These are phyloP conservation scores for Podila epigama DNA, from an alignment of 192 early-diverging fungal species.

Conservation along the genomic window DNA sequence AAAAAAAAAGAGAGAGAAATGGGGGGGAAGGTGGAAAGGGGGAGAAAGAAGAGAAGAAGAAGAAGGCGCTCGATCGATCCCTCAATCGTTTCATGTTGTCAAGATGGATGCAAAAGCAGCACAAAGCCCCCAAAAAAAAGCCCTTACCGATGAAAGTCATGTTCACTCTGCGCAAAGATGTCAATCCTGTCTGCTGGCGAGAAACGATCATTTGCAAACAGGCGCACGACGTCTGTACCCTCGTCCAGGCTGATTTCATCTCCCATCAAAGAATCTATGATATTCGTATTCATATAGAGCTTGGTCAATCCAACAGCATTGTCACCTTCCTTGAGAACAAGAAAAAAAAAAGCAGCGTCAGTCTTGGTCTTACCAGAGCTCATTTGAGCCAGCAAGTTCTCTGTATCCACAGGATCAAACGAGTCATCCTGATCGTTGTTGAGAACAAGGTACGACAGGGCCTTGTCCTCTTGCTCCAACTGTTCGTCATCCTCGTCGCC, in stretches of 20 bases:
- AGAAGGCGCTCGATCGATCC: not conserved
- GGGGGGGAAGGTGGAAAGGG: not conserved
- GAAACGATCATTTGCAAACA: constrained; percentile 33
- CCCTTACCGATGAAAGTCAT: constrained; percentile 43
- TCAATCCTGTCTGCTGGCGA: constrained; percentile 20
- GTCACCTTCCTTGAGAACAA: too few relatives aligned
- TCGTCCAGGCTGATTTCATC: constrained; percentile 32
- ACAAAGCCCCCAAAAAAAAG: too few relatives aligned
- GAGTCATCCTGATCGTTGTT: constrained; percentile 35
- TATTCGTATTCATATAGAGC: too few relatives aligned
- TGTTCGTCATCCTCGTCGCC: constrained; percentile 48
- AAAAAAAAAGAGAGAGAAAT: not conserved
- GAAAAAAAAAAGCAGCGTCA: not conserved
- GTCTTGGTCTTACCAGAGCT: constrained; percentile 27
- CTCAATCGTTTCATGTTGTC: too few relatives aligned
- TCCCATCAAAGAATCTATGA: constrained; percentile 24
- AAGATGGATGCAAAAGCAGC: too few relatives aligned
- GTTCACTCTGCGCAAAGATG: constrained; percentile 28
- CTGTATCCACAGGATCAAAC: constrained; percentile 43
- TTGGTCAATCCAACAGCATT: too few relatives aligned
- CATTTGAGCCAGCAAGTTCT: constrained; percentile 39
- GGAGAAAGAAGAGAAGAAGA: not conserved
- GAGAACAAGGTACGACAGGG: constrained; percentile 39
- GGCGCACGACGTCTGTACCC: constrained; percentile 38
- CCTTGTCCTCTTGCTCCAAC: constrained; percentile 43